Percentiles rank a stretch among this genome's conserved stretches.
Evolutionary conservation across 1,284 basidiomycete genomes (phyloP).

Genomic region (Microbotryum intermedium): DNA sequence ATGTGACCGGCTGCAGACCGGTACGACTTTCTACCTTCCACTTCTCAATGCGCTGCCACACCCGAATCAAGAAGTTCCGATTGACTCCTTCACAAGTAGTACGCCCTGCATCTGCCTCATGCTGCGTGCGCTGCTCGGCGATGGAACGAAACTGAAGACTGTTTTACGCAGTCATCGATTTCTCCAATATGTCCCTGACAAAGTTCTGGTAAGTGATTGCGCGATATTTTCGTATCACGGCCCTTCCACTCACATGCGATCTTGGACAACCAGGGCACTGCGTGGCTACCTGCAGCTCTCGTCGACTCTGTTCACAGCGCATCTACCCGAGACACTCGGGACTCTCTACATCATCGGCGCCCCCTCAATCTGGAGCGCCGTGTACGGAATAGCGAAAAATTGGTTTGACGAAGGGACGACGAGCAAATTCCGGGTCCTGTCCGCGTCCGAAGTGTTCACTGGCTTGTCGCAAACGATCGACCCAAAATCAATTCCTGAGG

Average conservation of each 20-base stretch:
- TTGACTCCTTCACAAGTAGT: too few relatives aligned
- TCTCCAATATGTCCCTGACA: conserved; percentile 51
- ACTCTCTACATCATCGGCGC: not conserved
- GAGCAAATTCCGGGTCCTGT: not conserved
- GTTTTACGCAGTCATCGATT: conserved; percentile 50
- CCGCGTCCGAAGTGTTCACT: conserved; percentile 14
- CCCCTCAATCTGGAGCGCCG: not conserved
- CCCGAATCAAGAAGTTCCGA: too few relatives aligned
- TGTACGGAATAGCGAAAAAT: conserved; percentile 41
- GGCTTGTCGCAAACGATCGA: conserved; percentile 44
- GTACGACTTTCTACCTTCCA: too few relatives aligned
- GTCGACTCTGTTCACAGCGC: conserved; percentile 62
- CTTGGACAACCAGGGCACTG: too few relatives aligned
- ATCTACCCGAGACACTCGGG: conserved; percentile 55
- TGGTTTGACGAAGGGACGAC: conserved; percentile 2
- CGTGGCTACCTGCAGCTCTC: conserved; percentile 32
- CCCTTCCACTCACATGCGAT: too few relatives aligned
- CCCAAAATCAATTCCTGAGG: conserved; percentile 50
- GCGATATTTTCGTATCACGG: too few relatives aligned
- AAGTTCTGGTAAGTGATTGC: conserved; percentile 45
- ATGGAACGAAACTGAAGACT: not conserved
- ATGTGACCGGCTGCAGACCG: too few relatives aligned
- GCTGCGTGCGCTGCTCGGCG: too few relatives aligned
- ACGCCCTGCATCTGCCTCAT: too few relatives aligned
- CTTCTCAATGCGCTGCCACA: too few relatives aligned